Evolutionary conservation across 495 filamentous ascomycete species (phyloP), one percentile per base, ranked within the genome.

Genomic region (Hypoxylon perforatum): DNA sequence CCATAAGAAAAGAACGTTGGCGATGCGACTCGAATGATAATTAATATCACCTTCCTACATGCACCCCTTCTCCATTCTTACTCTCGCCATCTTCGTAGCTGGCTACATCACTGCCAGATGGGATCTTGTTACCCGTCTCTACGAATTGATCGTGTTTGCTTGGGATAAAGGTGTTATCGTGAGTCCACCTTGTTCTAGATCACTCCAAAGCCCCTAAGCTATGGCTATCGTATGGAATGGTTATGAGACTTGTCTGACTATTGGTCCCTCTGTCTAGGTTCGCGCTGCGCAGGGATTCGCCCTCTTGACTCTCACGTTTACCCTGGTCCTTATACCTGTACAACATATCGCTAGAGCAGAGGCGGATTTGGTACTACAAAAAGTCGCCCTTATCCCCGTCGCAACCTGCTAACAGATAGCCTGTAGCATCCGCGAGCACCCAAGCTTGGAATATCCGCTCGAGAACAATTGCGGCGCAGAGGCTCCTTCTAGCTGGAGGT

Each of bases 81-180:
- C 93, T 58, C 88, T 96, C 80, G 93, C 90, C 76, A 97, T 99
- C 84, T 99, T 99, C 81, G 88, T 98, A 84, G 94, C 95, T 80
- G 95, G 95, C 78, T 99, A 99, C 84, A 97, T 92, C 76, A 97
- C 96, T 79, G 95, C 95, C 72, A 90, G 96, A 82, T 98, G 93
- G 93, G 94, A 97, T 78, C 88, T 99, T 53, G 93, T 97, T 66
- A 97, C 93, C 57, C 90, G 93, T 66, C 85, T 97, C 56, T 94
- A 97, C 88, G 94, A 98, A 78, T 85, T 99, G 70, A 91, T 92
- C 53, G 91, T 95, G 54, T 99, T 97, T 76, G 95, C 96, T 67
- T 97, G 93, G 94, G 92, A 96, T 77, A 92, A 97, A 92, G 93
- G 94, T 74, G 95, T 99, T 72, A 91, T 99, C 73, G 94, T 97